These are phyloP conservation scores for Serendipita sp. DNA, from an alignment of 768 basidiomycete genomes.

Conservation along the genomic window DNA sequence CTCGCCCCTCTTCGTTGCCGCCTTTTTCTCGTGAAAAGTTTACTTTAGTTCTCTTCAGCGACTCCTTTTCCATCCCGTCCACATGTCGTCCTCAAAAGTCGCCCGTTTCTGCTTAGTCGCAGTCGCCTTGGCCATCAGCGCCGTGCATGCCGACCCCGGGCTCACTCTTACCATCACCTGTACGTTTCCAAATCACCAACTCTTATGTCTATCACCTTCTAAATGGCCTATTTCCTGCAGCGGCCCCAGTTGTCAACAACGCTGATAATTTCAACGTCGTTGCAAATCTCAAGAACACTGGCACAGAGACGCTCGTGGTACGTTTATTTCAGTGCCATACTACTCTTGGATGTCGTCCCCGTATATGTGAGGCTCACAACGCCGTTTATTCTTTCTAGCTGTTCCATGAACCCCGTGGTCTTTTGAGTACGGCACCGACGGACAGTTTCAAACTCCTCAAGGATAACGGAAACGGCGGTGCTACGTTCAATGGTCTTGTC, in stretches of 20 bases:
- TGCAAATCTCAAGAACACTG: constrained; percentile 29
- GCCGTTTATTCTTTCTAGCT: constrained; percentile 17
- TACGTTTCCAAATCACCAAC: neutral
- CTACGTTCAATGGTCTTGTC: neutral
- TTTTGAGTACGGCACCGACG: constrained; percentile 25
- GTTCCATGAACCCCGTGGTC: constrained; percentile 30
- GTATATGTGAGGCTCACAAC: too few species aligned
- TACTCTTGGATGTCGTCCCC: too few species aligned
- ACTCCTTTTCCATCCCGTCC: too few species aligned
- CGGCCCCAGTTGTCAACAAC: constrained; percentile 9
- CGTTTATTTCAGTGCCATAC: neutral
- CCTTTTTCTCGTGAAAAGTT: neutral
- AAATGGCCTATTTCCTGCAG: neutral
- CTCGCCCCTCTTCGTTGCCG: neutral
- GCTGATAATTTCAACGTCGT: constrained; percentile 27
- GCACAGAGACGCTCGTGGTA: constrained; percentile 25
- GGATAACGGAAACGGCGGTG: neutral
- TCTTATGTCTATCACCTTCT: neutral
- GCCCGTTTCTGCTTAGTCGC: neutral
- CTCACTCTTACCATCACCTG: neutral
- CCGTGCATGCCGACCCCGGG: neutral
- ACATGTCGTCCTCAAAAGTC: neutral
- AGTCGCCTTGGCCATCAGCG: neutral
- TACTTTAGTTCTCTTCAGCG: neutral
- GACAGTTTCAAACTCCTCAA: neutral